Base-by-base conservation (phyloP, 2,329 filamentous ascomycete genomes). In the Ophiostoma montium region DNA sequence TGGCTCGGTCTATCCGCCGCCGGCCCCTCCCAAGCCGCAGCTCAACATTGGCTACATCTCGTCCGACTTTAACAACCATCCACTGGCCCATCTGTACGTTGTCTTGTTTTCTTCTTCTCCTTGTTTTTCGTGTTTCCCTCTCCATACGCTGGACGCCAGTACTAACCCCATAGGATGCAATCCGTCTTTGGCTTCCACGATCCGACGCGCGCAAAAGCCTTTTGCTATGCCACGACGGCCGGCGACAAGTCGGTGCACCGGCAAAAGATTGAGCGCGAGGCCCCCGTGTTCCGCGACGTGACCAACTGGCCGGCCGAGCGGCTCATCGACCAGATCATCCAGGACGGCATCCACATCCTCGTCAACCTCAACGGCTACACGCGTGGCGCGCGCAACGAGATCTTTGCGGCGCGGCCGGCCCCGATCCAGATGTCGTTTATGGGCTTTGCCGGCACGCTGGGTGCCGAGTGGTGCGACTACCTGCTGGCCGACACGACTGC, bases 351-450 rank as follows among this genome's bases (percentile, higher is more conserved):
- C 46, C 92, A 98, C 61, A 92, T 98, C 38, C 74, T 98, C 18
- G 80, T 98, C 58, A 98, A 98, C 55, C 73, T 98, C n/a, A 98
- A 98, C 59, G 92, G 92, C 11, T 98, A 98, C 63, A 98, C 92
- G 0, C 77, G 92, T 48, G 92, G 92, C 30, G 92, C 92, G n/a
- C 80, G 89, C 21, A 98, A 98, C 58, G 92, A 98, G 61, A 83
- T 98, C 4, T 98, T 98, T 63, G 92, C 92, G 19, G 92, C 92
- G 19, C 80, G 94, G 23, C 87, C 92, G 15, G 88, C 89, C 2
- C 92, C 92, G 0, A 87, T 98, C 39, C 92, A 98, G 57, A 98
- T 98, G 92, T 95, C 92, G 0, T 98, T 98, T 60, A 98, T 98
- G 92, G 92, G 92, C 0, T 98, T 98, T 62, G 92, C 92, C 0